Conservation (phyloP, 2,329 filamentous ascomycete species). For the Capronia coronata region DNA sequence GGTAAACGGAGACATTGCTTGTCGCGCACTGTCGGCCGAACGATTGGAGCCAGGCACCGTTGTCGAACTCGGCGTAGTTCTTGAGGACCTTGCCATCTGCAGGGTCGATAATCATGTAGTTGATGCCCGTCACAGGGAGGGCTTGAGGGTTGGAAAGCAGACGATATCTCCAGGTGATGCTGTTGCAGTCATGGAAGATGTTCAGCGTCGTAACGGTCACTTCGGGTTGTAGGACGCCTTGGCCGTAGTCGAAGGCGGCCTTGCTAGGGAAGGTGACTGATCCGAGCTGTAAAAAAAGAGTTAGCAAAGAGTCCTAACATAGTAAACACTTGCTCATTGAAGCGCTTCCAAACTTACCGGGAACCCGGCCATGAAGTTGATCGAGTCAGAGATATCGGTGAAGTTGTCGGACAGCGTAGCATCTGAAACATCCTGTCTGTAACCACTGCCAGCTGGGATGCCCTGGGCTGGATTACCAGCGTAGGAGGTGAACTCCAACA, state of each 20-base stretch:
- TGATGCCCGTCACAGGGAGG: slow-evolving; percentile 26
- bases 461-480: slow-evolving; percentile 3
- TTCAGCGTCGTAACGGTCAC: slow-evolving; percentile 19
- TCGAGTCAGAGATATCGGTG: slow-evolving; percentile 27
- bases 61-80: slow-evolving; percentile 28
- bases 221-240: slow-evolving; percentile 18
- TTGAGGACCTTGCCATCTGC: slow-evolving; percentile 23
- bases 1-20: slow-evolving; percentile 6
- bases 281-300: slow-evolving; percentile 20
- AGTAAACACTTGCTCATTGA: too few species aligned
- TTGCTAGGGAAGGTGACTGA: slow-evolving; percentile 24
- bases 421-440: slow-evolving; percentile 20
- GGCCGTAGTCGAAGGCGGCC: slow-evolving; percentile 23
- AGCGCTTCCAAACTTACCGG: too few species aligned
- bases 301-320: neutral
- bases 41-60: slow-evolving; percentile 26
- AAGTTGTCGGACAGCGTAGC: slow-evolving; percentile 22
- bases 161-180: slow-evolving; percentile 27
- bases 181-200: slow-evolving; percentile 24
- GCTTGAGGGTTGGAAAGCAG: slow-evolving; percentile 7
- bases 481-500: slow-evolving; percentile 25
- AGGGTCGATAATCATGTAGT: slow-evolving; percentile 22
- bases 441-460: slow-evolving; percentile 18
- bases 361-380: slow-evolving; percentile 29
- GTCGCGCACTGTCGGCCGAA: slow-evolving; percentile 21